Evolutionary conservation across 768 basidiomycete species (phyloP).

Genomic region (Leccinum pellstonianum): DNA sequence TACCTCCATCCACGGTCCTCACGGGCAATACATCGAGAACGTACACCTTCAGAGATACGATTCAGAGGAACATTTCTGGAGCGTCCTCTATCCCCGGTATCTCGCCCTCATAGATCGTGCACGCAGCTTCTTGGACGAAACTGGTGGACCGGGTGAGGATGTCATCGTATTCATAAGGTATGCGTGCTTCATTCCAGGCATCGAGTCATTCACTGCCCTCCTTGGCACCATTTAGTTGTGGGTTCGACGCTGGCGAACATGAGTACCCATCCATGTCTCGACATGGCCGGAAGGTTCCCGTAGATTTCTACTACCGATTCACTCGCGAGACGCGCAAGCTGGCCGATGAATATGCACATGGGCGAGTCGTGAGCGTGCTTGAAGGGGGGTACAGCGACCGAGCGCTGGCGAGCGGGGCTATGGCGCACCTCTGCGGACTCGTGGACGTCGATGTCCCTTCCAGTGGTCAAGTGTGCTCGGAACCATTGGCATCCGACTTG

Average conservation of each 20-base stretch:
- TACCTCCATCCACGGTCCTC: constrained; percentile 19
- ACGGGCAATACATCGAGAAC: constrained; percentile 31
- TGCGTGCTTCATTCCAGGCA: constrained; percentile 8
- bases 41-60: constrained; percentile 18
- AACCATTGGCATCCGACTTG: background rate
- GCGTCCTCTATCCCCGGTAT: constrained; percentile 63
- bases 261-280: constrained; percentile 90
- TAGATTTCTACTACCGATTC: constrained; percentile 83
- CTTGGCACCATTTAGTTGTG: constrained; percentile 53
- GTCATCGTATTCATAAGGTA: constrained; percentile 87
- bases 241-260: constrained; percentile 94
- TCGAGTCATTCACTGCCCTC: background rate
- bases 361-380: constrained; percentile 81
- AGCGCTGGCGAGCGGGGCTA: constrained; percentile 77
- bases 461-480: background rate
- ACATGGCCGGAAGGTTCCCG: constrained; percentile 86
- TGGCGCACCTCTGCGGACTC: constrained; percentile 80
- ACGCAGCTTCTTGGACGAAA: constrained; percentile 64
- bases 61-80: constrained; percentile 13
- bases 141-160: constrained; percentile 63
- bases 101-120: constrained; percentile 63
- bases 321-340: constrained; percentile 67
- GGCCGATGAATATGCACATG: constrained; percentile 60
- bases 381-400: constrained; percentile 96
- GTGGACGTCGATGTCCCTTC: constrained; percentile 21